Evolutionary conservation across 257 asterid species (phyloP), one percentile per base, ranked within the genome.

Genomic region (Solanum pimpinellifolium): DNA sequence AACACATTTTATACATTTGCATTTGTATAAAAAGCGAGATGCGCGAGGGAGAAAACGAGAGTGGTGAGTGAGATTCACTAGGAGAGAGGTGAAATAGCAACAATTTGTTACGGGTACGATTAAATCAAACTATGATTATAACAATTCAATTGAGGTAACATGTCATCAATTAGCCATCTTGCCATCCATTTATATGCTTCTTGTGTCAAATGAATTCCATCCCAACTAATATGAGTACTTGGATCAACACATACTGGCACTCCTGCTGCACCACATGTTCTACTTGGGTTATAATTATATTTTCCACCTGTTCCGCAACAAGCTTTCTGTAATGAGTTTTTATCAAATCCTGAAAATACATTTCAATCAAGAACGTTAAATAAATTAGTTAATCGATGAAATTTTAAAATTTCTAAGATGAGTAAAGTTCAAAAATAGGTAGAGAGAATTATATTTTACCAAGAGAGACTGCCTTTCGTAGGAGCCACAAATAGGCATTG

Each of bases 301-400:
- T 52, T 78, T 3, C 93, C 92, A 7, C 92, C 89, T 2, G 41
- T 31, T 31, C 93, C 92, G 70, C 92, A 88, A 59, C 88, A 91
- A 33, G 88, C 86, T 31, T 88, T 89, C 4, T 69, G 86, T n/a
- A 75, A 37, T 20, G 72, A 83, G 15, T 87, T 81, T 12, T 41
- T 56, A 2, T 85, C 90, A 80, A 87, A 87, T 21, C 87, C 90
- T 90, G 68, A 41, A 75, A 73, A 35, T 27, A 6, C 35, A 37
- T 41, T 41, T 86, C 46, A 41, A 56, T 49, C 14, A 13, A 11
- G 3, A 72, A 35, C 4, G 3, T 12, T 7, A 15, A 29, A 29
- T 62, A 7, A 23, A 62, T 23, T 62, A 69, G 39, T 69, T 69
- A 69, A 69, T 15, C 3, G 8, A 69, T 31, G 75, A 27, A 68